Conservation (phyloP, 345 rosid genomes). For the Linum lewisii region DNA sequence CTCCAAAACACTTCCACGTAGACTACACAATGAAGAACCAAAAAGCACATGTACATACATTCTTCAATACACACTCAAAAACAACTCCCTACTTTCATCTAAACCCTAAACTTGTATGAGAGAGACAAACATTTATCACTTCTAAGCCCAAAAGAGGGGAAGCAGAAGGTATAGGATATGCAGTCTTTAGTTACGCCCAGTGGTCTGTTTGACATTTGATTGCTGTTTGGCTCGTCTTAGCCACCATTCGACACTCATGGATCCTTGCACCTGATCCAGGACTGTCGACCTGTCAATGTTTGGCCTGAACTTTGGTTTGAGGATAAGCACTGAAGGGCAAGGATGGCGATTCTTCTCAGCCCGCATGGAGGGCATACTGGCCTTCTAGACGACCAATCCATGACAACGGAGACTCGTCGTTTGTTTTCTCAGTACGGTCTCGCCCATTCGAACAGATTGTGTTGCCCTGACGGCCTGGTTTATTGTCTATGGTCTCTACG, state of each 20-base stretch:
- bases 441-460: conserved; percentile 10
- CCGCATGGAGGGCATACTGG: conserved; percentile 1
- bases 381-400: conserved; percentile 11
- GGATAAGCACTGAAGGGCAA: conserved; percentile 13
- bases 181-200: conserved; percentile 13
- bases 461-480: conserved; percentile 10
- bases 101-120: not conserved
- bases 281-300: conserved; percentile 22
- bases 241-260: conserved; percentile 18
- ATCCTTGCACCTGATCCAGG: conserved; percentile 50
- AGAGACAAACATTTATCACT: conserved; percentile 1
- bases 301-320: conserved; percentile 18
- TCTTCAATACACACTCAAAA: not conserved
- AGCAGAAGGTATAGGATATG: conserved; percentile 52
- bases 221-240: conserved; percentile 17
- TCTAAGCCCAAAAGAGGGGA: conserved; percentile 15
- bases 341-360: conserved; percentile 8
- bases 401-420: not conserved
- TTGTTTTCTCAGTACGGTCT: conserved; percentile 7
- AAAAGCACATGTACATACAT: not conserved
- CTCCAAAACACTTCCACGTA: not conserved
- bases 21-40: not conserved
- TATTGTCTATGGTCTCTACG: conserved; percentile 10
- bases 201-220: conserved; percentile 7
- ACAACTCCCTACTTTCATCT: not conserved